These are phyloP conservation scores for Xylariales sp. DNA, from an alignment of 2,329 filamentous ascomycete genomes.

Conservation along the genomic window DNA sequence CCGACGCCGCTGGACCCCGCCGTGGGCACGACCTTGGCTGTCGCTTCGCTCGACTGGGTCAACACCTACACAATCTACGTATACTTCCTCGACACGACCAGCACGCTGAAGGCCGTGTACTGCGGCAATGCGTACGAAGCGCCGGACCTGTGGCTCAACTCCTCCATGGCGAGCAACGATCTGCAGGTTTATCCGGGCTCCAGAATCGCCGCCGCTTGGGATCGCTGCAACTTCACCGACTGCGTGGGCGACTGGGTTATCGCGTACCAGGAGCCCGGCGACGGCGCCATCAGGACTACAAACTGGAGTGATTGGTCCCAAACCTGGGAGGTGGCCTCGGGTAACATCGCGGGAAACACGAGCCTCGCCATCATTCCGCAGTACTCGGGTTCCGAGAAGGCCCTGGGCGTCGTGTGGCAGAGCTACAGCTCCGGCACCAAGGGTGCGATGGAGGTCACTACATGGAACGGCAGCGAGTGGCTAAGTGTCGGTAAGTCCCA, in stretches of 20 bases:
- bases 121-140: constrained; percentile 11
- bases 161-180: constrained; percentile 11
- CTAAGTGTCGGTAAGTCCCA: not conserved
- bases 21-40: constrained; percentile 18
- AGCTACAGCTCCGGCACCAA: not conserved
- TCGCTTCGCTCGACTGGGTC: constrained; percentile 16
- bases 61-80: constrained; percentile 16
- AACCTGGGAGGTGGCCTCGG: constrained; percentile 10
- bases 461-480: not conserved
- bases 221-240: constrained; percentile 11
- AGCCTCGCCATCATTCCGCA: not conserved
- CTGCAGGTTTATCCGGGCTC: constrained; percentile 14
- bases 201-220: constrained; percentile 18
- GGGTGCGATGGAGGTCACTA: not conserved
- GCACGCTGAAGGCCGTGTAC: constrained; percentile 14
- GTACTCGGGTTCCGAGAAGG: not conserved
- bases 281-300: constrained; percentile 16
- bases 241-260: not conserved
- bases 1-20: constrained; percentile 14
- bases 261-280: constrained; percentile 2
- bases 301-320: constrained; percentile 13
- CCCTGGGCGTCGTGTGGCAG: not conserved
- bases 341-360: constrained; percentile 1
- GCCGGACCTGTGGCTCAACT: constrained; percentile 15
- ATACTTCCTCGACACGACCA: constrained; percentile 14